These are phyloP conservation scores for Alternaria infectoria DNA, from an alignment of 2,329 filamentous ascomycete genomes.

Conservation along the genomic window DNA sequence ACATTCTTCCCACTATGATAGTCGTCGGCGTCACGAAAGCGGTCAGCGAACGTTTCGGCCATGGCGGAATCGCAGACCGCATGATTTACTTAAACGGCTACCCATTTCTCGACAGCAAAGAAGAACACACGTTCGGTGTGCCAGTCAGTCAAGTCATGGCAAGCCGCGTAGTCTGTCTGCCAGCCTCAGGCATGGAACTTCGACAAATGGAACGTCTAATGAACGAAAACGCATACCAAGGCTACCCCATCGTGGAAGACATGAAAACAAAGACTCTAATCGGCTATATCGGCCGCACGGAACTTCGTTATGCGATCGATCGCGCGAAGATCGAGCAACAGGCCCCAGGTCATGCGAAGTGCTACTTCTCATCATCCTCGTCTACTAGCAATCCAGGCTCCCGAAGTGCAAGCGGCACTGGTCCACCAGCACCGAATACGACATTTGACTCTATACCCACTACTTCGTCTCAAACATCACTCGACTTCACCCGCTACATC, in stretches of 20 bases:
- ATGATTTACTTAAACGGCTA: constrained; percentile 99
- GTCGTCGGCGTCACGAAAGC: constrained; percentile 97
- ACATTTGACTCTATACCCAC: constrained; percentile 67
- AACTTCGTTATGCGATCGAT: constrained; percentile 88
- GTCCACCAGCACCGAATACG: constrained; percentile 37
- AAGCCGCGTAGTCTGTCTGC: constrained; percentile 73
- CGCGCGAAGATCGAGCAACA: constrained; percentile 69
- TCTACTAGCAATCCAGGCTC: constrained; percentile 3
- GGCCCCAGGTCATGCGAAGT: constrained; percentile 72
- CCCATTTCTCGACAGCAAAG: constrained; percentile 95
- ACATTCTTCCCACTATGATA: constrained; percentile 98
- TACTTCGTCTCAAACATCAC: constrained; percentile 59
- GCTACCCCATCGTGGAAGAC: constrained; percentile 89
- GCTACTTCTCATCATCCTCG: constrained; percentile 68
- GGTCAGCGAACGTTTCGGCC: constrained; percentile 88
- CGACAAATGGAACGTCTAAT: constrained; percentile 79
- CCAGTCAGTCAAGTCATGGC: constrained; percentile 93
- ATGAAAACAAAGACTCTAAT: constrained; percentile 72
- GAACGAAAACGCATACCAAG: constrained; percentile 81
- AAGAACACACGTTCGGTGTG: constrained; percentile 95
- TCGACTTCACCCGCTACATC: constrained; percentile 87
- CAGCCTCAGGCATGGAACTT: constrained; percentile 75
- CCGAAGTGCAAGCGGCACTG: constrained; percentile 28
- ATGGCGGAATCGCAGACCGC: constrained; percentile 93
- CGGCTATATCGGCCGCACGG: constrained; percentile 91